phyloP scores from a whole-genome alignment of 2,329 filamentous ascomycete genomes.

The Colletotrichum camelliae region DNA sequence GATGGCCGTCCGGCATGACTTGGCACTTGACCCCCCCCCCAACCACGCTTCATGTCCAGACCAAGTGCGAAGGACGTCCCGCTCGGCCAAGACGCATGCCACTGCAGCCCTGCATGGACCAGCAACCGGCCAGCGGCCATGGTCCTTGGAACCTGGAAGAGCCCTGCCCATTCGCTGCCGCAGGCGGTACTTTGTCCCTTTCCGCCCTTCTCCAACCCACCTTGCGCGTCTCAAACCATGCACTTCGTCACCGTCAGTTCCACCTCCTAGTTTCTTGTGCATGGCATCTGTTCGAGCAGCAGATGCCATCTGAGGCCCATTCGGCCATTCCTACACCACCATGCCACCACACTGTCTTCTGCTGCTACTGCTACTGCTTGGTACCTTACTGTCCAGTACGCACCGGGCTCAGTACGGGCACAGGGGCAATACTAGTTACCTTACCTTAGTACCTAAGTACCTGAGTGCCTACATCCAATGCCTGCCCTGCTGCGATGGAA shows the following conservation, averaged over 20 bases:
- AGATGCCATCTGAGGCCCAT: constrained; percentile 22
- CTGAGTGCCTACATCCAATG: neutral
- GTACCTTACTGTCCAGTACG: neutral
- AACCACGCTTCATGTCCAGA: neutral
- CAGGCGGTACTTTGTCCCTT: constrained; percentile 19
- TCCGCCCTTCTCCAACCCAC: constrained; percentile 18
- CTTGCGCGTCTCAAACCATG: constrained; percentile 23
- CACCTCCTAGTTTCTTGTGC: constrained; percentile 20
- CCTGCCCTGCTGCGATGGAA: neutral
- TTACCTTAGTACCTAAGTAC: neutral
- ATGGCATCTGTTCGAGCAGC: constrained; percentile 1
- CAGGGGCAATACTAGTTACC: neutral
- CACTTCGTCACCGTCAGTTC: constrained; percentile 21
- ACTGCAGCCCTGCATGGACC: constrained; percentile 22
- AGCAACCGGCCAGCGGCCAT: constrained; percentile 1
- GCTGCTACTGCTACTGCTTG: neutral
- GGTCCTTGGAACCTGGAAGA: constrained; percentile 20
- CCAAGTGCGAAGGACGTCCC: neutral
- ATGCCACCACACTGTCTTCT: neutral
- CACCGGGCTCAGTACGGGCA: neutral
- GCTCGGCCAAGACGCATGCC: constrained; percentile 19
- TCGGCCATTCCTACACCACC: constrained; percentile 6
- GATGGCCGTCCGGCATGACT: constrained; percentile 18
- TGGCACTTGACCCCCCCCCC: neutral
- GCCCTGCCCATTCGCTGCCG: constrained; percentile 20